Conservation (phyloP, 2,329 filamentous ascomycete genomes). For the Aschersonia sp. region DNA sequence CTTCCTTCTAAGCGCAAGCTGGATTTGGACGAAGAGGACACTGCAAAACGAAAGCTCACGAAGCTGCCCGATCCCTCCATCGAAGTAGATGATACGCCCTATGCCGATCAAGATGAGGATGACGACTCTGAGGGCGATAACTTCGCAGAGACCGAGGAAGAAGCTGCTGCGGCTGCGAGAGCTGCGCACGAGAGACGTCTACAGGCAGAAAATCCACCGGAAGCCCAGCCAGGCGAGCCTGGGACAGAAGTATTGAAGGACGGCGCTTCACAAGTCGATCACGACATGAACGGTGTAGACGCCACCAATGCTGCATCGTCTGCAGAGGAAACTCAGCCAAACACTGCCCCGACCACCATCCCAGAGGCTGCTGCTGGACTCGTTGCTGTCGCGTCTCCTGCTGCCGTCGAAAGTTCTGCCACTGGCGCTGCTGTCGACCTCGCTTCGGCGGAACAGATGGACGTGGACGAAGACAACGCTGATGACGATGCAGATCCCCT, state of each 20-base stretch:
- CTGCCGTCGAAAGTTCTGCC: not conserved
- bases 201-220: conserved; percentile 32
- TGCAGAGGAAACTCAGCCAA: conserved; percentile 1
- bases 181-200: conserved; percentile 71
- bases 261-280: conserved; percentile 11
- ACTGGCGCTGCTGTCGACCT: not conserved
- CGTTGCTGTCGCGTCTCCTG: conserved; percentile 3
- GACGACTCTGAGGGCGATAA: conserved; percentile 63
- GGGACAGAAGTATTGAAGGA: conserved; percentile 16
- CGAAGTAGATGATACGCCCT: conserved; percentile 45
- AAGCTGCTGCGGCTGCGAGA: conserved; percentile 70
- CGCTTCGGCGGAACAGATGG: conserved; percentile 31
- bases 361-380: too few species aligned
- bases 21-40: conserved; percentile 80
- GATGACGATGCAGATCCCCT: conserved; percentile 73
- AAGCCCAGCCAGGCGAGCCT: conserved; percentile 27
- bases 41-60: conserved; percentile 73
- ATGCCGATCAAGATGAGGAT: conserved; percentile 50
- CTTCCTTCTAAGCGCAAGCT: conserved; percentile 57
- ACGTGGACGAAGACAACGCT: conserved; percentile 47
- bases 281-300: conserved; percentile 9
- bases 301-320: conserved; percentile 6
- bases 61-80: conserved; percentile 70
- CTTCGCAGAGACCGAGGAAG: conserved; percentile 74
- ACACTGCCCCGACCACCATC: too few species aligned